A percentile compares a stretch with the other conserved stretches of the same genome.
Conservation (phyloP, 176 grass and related monocot genomes). For the Miscanthus lutarioriparius region DNA sequence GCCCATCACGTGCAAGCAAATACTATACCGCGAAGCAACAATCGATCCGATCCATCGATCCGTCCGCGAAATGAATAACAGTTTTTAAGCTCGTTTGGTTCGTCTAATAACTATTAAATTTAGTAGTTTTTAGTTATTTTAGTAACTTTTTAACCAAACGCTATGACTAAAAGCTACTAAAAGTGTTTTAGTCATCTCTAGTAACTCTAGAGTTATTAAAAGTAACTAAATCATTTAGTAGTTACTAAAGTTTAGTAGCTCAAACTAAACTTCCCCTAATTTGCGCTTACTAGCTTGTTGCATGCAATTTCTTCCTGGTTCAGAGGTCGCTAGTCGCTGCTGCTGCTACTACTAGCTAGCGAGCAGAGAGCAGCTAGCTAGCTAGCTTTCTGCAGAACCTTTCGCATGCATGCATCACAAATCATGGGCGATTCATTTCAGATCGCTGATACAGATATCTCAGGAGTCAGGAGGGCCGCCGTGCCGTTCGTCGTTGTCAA, state of each 20-base stretch:
- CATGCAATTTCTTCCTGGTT: background rate
- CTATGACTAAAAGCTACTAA: too few relatives aligned
- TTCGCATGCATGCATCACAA: background rate
- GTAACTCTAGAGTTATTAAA: too few relatives aligned
- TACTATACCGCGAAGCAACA: background rate
- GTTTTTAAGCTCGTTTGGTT: too few relatives aligned
- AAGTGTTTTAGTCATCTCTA: too few relatives aligned
- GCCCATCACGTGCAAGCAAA: slow-evolving; percentile 29
- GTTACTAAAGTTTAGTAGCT: too few relatives aligned
- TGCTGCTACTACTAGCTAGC: background rate
- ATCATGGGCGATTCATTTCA: slow-evolving; percentile 2
- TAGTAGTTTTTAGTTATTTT: too few relatives aligned
- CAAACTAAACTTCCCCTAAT: too few relatives aligned
- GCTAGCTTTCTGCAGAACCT: background rate
- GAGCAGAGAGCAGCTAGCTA: background rate
- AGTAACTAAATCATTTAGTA: too few relatives aligned
- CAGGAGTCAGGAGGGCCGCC: background rate
- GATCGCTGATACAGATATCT: background rate
- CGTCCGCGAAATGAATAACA: background rate
- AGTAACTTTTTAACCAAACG: too few relatives aligned
- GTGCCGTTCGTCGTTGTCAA: background rate
- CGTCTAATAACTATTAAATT: too few relatives aligned
- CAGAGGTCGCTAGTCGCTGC: background rate
- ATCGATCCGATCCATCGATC: background rate
- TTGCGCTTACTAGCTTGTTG: background rate